These are phyloP conservation scores for Phytophthora pinifolia DNA, from an alignment of 352 stramenopile species.

Conservation along the genomic window DNA sequence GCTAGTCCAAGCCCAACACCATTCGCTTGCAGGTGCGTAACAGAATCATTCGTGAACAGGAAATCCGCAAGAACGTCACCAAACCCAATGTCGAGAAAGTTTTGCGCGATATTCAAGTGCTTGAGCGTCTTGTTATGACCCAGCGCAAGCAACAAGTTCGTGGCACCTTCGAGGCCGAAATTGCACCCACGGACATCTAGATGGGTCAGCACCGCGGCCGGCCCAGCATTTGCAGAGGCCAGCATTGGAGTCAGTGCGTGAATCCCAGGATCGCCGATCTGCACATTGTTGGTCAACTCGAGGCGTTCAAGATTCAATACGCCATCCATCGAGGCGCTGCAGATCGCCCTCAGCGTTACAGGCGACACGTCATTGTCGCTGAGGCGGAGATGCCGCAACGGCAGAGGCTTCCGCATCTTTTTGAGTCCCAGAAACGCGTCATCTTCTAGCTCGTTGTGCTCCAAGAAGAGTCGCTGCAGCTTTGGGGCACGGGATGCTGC, in stretches of 20 bases:
- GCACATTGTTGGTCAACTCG: conserved; percentile 67
- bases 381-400: conserved; percentile 51
- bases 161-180: conserved; percentile 64
- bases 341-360: conserved; percentile 46
- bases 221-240: conserved; percentile 23
- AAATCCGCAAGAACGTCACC: conserved; percentile 73
- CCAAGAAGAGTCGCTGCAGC: conserved; percentile 55
- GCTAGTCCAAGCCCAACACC: conserved; percentile 59
- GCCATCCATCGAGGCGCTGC: conserved; percentile 47
- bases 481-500: conserved; percentile 32
- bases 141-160: conserved; percentile 57
- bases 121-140: conserved; percentile 48
- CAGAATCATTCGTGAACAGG: conserved; percentile 48
- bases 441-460: conserved; percentile 81
- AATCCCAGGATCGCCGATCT: conserved; percentile 63
- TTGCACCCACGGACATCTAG: conserved; percentile 72
- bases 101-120: conserved; percentile 70
- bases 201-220: conserved; percentile 39
- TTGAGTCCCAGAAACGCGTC: conserved; percentile 48
- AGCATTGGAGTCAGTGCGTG: conserved; percentile 69
- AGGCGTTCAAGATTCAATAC: conserved; percentile 50
- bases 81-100: conserved; percentile 68
- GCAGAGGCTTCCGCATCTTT: conserved; percentile 20
- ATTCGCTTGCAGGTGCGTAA: conserved; percentile 56
- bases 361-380: conserved; percentile 62